Conservation (phyloP, 2,329 filamentous ascomycete genomes). For the Neofusicoccum parvum region DNA sequence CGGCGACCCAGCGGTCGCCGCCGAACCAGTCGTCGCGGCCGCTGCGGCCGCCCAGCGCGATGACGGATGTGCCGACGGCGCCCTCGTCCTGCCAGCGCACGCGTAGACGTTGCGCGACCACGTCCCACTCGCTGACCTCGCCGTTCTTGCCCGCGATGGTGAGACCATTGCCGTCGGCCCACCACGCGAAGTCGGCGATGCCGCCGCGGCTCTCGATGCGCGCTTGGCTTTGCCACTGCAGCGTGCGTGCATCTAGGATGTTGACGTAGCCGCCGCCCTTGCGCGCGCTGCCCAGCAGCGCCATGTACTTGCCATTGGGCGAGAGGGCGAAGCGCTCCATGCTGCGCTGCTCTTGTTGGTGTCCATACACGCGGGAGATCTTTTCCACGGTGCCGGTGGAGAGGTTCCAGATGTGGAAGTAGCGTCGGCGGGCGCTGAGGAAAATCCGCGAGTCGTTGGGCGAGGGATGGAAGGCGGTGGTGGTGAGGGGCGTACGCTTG, state of each 20-base stretch:
- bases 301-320: slow-evolving; percentile 85
- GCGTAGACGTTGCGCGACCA: slow-evolving; percentile 68
- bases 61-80: slow-evolving; percentile 75
- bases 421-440: slow-evolving; percentile 82
- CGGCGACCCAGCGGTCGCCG: slow-evolving; percentile 83
- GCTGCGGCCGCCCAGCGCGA: slow-evolving; percentile 73
- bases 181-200: slow-evolving; percentile 91
- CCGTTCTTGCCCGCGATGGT: slow-evolving; percentile 83
- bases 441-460: slow-evolving; percentile 77
- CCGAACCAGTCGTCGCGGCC: slow-evolving; percentile 66
- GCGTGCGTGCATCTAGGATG: slow-evolving; percentile 74
- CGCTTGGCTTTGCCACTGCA: slow-evolving; percentile 85
- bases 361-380: slow-evolving; percentile 72
- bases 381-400: slow-evolving; percentile 80
- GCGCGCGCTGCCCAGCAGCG: slow-evolving; percentile 73
- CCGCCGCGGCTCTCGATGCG: slow-evolving; percentile 80
- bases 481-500: slow-evolving; percentile 78
- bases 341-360: slow-evolving; percentile 77
- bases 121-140: slow-evolving; percentile 86
- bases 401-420: slow-evolving; percentile 95
- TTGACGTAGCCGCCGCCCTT: slow-evolving; percentile 91
- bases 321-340: slow-evolving; percentile 92
- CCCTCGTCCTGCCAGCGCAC: slow-evolving; percentile 90
- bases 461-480: slow-evolving; percentile 73
- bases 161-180: slow-evolving; percentile 79